These are phyloP conservation scores for Tarenaya hassleriana DNA, from an alignment of 345 rosid species.

Conservation along the genomic window DNA sequence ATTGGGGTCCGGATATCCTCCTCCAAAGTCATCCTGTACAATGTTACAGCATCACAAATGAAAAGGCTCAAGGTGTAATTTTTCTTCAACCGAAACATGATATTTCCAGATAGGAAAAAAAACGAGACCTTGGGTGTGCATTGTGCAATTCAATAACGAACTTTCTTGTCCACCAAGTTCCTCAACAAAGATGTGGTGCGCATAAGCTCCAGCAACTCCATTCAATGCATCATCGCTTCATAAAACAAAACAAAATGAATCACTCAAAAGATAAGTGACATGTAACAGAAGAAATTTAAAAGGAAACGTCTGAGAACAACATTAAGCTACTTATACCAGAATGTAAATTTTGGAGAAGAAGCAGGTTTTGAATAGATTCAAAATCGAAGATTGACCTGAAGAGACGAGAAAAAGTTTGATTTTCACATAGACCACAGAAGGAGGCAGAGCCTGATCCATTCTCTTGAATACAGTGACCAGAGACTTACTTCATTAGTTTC, in stretches of 20 bases:
- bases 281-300: slow-evolving; percentile 3
- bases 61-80: slow-evolving; percentile 8
- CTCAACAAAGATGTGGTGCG: slow-evolving; percentile 85
- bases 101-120: slow-evolving; percentile 9
- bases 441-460: slow-evolving; percentile 6
- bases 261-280: slow-evolving; percentile 6
- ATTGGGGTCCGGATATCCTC: slow-evolving; percentile 99
- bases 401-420: background rate
- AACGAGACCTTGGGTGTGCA: slow-evolving; percentile 77
- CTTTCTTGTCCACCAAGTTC: slow-evolving; percentile 88
- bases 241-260: slow-evolving; percentile 19
- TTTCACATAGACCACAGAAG: slow-evolving; percentile 8
- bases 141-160: slow-evolving; percentile 79
- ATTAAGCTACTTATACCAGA: slow-evolving; percentile 60
- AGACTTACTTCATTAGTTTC: slow-evolving; percentile 80
- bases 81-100: background rate
- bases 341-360: slow-evolving; percentile 80
- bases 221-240: slow-evolving; percentile 88
- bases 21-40: slow-evolving; percentile 96
- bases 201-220: slow-evolving; percentile 98
- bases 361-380: slow-evolving; percentile 64
- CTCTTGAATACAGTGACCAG: slow-evolving; percentile 12
- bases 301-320: slow-evolving; percentile 15
- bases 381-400: slow-evolving; percentile 92
- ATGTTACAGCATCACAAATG: slow-evolving; percentile 11